Evolutionary conservation across 768 basidiomycete species (phyloP).

Genomic region (Suillus alpinus): DNA sequence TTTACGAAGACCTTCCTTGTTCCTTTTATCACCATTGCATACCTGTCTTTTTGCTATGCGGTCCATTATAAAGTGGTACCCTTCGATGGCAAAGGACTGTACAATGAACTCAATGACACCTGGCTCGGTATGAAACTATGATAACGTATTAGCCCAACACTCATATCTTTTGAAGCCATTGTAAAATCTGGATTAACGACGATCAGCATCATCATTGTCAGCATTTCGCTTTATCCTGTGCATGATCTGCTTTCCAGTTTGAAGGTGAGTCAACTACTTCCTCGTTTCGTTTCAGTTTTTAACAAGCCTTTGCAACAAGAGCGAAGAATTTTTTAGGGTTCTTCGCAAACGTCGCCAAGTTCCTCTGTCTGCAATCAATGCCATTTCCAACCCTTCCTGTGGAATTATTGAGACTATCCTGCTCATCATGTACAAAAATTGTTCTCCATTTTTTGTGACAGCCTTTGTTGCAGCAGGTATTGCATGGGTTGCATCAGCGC

Average conservation of each 20-base stretch:
- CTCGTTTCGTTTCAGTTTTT: not conserved
- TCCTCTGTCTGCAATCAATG: conserved; percentile 5
- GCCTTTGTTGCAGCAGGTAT: conserved; percentile 6
- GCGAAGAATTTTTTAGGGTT: conserved; percentile 27
- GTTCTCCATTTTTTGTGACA: conserved; percentile 7
- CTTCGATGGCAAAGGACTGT: conserved; percentile 22
- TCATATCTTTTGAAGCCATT: conserved; percentile 14
- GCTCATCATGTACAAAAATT: conserved; percentile 3
- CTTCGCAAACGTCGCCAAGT: conserved; percentile 6
- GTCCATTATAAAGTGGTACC: conserved; percentile 24
- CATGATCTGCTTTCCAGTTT: conserved; percentile 15
- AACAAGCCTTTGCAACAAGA: conserved; percentile 8
- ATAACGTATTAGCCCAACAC: not conserved
- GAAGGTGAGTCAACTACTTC: conserved; percentile 12
- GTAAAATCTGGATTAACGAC: conserved; percentile 29
- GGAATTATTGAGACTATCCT: not conserved
- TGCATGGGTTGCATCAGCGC: conserved; percentile 1
- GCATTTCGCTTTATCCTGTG: conserved; percentile 25
- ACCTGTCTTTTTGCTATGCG: conserved; percentile 12
- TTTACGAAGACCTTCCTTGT: conserved; percentile 4
- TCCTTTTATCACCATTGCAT: conserved; percentile 10
- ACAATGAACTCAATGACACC: conserved; percentile 12
- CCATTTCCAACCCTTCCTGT: conserved; percentile 6
- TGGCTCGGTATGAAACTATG: conserved; percentile 11
- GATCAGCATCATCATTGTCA: conserved; percentile 26